Base-by-base conservation (phyloP, 192 early-diverging fungal genomes). In the Coemansia sp. region DNA sequence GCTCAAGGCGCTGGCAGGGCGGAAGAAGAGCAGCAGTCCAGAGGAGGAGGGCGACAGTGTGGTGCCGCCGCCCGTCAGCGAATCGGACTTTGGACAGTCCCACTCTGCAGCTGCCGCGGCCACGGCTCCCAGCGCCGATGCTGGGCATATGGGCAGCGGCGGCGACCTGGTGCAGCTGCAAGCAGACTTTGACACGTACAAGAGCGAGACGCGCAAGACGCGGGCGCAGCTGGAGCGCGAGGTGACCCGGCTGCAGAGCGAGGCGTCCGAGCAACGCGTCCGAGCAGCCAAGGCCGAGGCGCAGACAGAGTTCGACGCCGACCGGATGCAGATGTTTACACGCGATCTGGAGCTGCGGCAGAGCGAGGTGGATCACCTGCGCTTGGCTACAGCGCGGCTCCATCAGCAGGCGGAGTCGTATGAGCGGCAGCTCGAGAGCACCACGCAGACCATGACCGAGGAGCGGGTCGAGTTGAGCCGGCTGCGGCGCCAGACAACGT, bases 161-260 rank as follows among this genome's bases (percentile, higher is more conserved):
- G 57, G 47, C n/a, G 48, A 51, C 1, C 40, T 82, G 17, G 58
- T 69, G 27, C 54, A 58, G 8, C 72, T 82, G 11, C 81, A 85
- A 62, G 49, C 56, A 33, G 78, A 82, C 21, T 86, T 80, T 63
- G 83, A 88, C 44, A 54, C 60, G 7, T 88, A 83, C 60, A 69
- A 79, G 35, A 75, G 62, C 36, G 85, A 90, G 56, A 75, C 75
- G 7, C 77, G 74, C 13, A 65, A 62, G 10, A 84, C 84, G 43
- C 78, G 66, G 21, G 54, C 62, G 30, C 59, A 67, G 37, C 64
- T 86, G 9, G 82, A 84, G 54, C 55, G 38, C 12, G 73, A 80
- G 16, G 42, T 80, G 22, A 67, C 76, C 22, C 54, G 58, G 40
- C 41, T 80, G 7, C 76, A 80, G 33, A 27, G 54, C 1, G 80